These are phyloP conservation scores for Trichoderma brevicompactum DNA, from an alignment of 2,329 filamentous ascomycete species.

Conservation along the genomic window DNA sequence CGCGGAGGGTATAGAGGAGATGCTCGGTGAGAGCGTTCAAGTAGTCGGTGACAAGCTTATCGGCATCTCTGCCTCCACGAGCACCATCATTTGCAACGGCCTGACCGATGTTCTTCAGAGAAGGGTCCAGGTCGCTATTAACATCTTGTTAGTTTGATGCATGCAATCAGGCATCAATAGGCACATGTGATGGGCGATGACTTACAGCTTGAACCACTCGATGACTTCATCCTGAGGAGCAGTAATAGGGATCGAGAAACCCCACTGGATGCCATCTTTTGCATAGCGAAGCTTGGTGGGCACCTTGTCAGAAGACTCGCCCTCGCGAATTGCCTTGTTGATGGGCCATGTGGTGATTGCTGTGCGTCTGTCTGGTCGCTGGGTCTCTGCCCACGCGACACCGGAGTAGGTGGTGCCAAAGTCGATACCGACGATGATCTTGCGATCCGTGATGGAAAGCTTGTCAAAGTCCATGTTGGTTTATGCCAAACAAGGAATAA, in stretches of 20 bases:
- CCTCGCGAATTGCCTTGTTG: constrained; percentile 42
- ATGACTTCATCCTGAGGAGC: constrained; percentile 46
- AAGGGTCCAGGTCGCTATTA: constrained; percentile 45
- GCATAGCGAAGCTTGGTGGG: constrained; percentile 51
- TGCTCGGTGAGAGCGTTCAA: constrained; percentile 51
- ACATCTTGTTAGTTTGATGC: neutral
- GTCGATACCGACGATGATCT: constrained; percentile 55
- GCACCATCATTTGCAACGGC: constrained; percentile 36
- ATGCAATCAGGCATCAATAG: neutral
- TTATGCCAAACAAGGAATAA: neutral
- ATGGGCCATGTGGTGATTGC: constrained; percentile 51
- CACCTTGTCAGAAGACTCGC: constrained; percentile 50
- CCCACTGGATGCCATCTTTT: constrained; percentile 48
- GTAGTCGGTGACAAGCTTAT: constrained; percentile 52
- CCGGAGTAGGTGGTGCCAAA: constrained; percentile 60
- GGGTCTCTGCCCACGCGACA: constrained; percentile 53
- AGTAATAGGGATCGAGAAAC: constrained; percentile 48
- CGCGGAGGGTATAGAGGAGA: constrained; percentile 48
- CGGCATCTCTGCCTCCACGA: constrained; percentile 43
- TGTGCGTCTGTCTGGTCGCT: constrained; percentile 43
- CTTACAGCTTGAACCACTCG: constrained; percentile 56
- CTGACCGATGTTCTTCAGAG: constrained; percentile 41
- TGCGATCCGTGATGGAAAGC: constrained; percentile 43
- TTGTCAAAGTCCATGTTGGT: constrained; percentile 44
- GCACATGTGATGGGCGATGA: constrained; percentile 20